These are phyloP conservation scores for Rutstroemia sp. DNA, from an alignment of 2,329 filamentous ascomycete genomes.

Conservation along the genomic window DNA sequence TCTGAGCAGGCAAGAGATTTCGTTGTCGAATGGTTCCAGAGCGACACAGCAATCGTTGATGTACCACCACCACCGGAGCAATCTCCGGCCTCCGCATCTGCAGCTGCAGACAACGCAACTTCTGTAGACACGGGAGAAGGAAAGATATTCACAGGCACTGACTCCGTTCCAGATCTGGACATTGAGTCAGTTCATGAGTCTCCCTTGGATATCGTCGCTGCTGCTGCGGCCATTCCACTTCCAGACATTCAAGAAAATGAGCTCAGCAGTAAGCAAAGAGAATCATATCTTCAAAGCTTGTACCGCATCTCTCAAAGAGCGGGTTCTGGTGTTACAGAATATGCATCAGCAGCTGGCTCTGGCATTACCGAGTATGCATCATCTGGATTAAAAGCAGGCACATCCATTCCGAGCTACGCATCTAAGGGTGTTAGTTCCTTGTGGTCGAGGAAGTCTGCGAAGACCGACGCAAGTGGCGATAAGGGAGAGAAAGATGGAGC, in stretches of 20 bases:
- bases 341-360: constrained; percentile 3
- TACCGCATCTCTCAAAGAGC: constrained; percentile 5
- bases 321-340: constrained; percentile 1
- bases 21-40: constrained; percentile 15
- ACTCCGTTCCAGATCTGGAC: neutral
- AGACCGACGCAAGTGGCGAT: neutral
- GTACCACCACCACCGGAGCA: neutral
- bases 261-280: neutral
- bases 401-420: constrained; percentile 3
- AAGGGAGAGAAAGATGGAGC: neutral
- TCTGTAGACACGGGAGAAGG: neutral
- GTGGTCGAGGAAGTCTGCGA: neutral
- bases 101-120: neutral
- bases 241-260: constrained; percentile 8
- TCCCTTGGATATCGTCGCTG: constrained; percentile 5
- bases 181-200: constrained; percentile 1
- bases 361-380: neutral
- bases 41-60: constrained; percentile 1
- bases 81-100: neutral
- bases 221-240: neutral
- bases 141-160: neutral
- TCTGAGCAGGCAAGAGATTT: constrained; percentile 11
- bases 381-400: neutral
- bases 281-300: constrained; percentile 10
- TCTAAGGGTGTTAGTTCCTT: constrained; percentile 6